Percentiles rank a stretch among this genome's conserved stretches.
phyloP scores from a whole-genome alignment of 139 green algal genomes.

The Coelastrella sp. region DNA sequence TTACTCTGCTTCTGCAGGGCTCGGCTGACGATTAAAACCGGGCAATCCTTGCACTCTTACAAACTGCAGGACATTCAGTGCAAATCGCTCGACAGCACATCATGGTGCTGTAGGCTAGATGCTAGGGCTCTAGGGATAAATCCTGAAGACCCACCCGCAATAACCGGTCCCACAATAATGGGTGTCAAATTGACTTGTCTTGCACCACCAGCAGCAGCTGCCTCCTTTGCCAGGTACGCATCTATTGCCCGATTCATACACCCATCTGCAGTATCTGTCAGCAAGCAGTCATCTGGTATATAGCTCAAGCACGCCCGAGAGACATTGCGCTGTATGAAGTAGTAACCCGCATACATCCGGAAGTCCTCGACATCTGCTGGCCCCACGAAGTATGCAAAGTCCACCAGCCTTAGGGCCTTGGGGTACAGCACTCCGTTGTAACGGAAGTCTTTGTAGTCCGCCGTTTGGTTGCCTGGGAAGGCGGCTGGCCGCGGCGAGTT shows the following conservation, averaged over 20 bases:
- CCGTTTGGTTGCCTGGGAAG: background rate
- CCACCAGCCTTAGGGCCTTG: background rate
- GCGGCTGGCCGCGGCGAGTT: background rate
- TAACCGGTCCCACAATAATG: background rate
- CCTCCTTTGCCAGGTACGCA: background rate
- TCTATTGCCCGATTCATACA: background rate
- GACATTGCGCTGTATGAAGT: background rate
- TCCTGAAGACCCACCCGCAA: background rate
- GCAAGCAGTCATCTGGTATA: background rate
- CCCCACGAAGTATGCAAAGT: background rate
- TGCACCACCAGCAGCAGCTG: background rate
- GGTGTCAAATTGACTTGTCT: background rate
- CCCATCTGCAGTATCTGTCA: background rate
- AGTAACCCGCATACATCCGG: background rate
- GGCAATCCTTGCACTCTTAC: background rate
- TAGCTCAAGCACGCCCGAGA: slow-evolving; percentile 13
- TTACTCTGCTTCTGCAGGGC: background rate
- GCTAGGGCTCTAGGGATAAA: too few species aligned
- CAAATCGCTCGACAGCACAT: too few species aligned
- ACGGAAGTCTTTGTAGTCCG: background rate
- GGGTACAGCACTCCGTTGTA: background rate
- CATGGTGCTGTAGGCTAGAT: too few species aligned
- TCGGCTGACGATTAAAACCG: background rate
- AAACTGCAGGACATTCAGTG: too few species aligned
- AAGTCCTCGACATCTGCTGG: slow-evolving; percentile 7